Evolutionary conservation across 1,139 yeast genomes (phyloP), one percentile per base, ranked within the genome.

Genomic region (Taphrina pruni): DNA sequence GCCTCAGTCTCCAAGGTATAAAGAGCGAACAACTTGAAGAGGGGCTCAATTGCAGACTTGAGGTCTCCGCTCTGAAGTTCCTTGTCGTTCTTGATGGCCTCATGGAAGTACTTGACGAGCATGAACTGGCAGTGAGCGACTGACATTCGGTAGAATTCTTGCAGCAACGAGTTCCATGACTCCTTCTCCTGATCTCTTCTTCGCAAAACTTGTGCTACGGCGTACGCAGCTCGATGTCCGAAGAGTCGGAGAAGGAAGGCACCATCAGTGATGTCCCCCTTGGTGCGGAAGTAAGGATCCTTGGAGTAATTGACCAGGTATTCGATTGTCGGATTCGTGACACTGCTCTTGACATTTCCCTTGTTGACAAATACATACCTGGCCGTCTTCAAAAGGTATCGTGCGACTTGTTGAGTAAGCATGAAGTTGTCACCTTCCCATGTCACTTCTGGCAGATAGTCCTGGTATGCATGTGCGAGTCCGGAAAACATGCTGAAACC

Each of bases 371-470:
- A 64, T 21, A 66, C 69, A 36, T 51, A 48, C n/a, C 69, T 56
- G 7, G 69, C 69, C 26, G 65, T 60, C 56, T 66, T 66, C 52
- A 67, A 51, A 32, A 67, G 58, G 58, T 62, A 61, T 41, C 69
- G 61, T 17, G 69, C 70, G n/a, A 62, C 57, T 46, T 67, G 70
- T 46, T 67, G 70, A 11, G 67, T 54, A 36, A 67, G 60, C 60
- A 67, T 61, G 17, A 66, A 65, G 69, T 67, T 65, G 69, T 67
- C 70, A 32, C 70, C 70, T 36, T 67, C 70, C 62, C 64, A 67
- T 3, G 70, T 67, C 32, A 61, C 67, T 35, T 62, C 64, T 14
- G 70, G 70, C 35, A 62, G 54, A 54, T 61, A 67, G 52, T 67
- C 65, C 32, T 61, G 67, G 64, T 61, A 67, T 14, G 64, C 60